Evolutionary conservation across 768 basidiomycete species (phyloP).

Genomic region (Gloeophyllum trabeum): DNA sequence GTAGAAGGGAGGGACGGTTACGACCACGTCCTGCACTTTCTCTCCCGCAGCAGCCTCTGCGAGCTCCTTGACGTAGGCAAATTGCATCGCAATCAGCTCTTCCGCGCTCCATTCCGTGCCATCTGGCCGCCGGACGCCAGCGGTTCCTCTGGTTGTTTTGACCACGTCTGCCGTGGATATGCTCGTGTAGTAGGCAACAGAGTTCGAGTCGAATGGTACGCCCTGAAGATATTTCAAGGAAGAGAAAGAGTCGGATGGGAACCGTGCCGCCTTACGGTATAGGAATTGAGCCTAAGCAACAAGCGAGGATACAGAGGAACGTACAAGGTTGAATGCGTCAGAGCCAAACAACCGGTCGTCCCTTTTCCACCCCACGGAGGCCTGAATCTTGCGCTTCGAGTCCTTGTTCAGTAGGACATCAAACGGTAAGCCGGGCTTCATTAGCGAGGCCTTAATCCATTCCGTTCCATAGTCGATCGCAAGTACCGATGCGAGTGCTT

Average conservation of each 20-base stretch:
- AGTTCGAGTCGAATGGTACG: constrained; percentile 45
- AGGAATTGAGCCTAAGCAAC: not conserved
- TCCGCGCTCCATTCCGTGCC: constrained; percentile 72
- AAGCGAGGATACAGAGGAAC: constrained; percentile 17
- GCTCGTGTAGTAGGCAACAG: constrained; percentile 44
- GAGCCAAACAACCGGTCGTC: constrained; percentile 82
- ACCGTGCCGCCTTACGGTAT: constrained; percentile 59
- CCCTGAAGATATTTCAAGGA: constrained; percentile 81
- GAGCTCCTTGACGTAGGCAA: constrained; percentile 81
- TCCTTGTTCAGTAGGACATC: constrained; percentile 96
- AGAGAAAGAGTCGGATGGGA: constrained; percentile 79
- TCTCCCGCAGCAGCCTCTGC: constrained; percentile 72
- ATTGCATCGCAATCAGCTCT: constrained; percentile 90
- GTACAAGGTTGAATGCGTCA: constrained; percentile 81
- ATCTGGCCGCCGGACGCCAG: constrained; percentile 46
- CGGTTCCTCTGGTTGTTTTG: constrained; percentile 48
- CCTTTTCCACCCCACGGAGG: constrained; percentile 86
- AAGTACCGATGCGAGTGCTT: constrained; percentile 57
- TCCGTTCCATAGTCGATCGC: constrained; percentile 98
- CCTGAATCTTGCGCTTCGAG: constrained; percentile 91
- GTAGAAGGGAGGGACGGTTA: constrained; percentile 88
- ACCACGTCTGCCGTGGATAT: constrained; percentile 42
- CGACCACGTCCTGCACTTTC: constrained; percentile 70
- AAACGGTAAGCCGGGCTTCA: constrained; percentile 91
- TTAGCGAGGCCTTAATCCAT: constrained; percentile 92